Conservation (phyloP, 2,329 filamentous ascomycete genomes). For the Hymenoscyphus linearis region DNA sequence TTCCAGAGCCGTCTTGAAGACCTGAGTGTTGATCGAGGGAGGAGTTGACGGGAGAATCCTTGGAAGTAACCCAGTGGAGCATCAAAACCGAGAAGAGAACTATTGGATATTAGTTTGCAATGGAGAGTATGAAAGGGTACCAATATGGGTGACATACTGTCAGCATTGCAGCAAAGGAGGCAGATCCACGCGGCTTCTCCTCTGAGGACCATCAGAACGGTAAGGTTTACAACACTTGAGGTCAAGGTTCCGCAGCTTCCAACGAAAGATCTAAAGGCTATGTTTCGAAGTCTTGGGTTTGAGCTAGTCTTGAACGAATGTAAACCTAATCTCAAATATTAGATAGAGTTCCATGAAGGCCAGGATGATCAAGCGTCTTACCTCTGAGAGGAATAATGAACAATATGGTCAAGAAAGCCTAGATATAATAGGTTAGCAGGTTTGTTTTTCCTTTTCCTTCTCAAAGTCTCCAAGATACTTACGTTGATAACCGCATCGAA, state of each 20-base stretch:
- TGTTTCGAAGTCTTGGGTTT: constrained; percentile 41
- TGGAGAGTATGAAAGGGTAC: neutral
- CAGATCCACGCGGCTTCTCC: constrained; percentile 62
- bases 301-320: constrained; percentile 47
- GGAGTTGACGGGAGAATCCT: constrained; percentile 24
- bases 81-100: constrained; percentile 55
- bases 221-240: constrained; percentile 45
- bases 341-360: neutral
- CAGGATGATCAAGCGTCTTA: neutral
- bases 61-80: constrained; percentile 52
- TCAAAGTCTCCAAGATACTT: constrained; percentile 33
- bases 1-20: neutral
- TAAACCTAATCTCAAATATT: constrained; percentile 36
- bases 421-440: neutral
- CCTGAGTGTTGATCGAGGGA: neutral
- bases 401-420: constrained; percentile 2
- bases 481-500: constrained; percentile 57
- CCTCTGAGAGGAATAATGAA: constrained; percentile 22
- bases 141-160: constrained; percentile 32
- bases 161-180: constrained; percentile 58
- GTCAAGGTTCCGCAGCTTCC: constrained; percentile 17
- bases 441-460: neutral
- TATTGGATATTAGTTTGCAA: constrained; percentile 19
- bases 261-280: constrained; percentile 52
- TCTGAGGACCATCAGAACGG: constrained; percentile 50